Conservation (phyloP, 768 basidiomycete genomes). For the Trametes sanguinea region DNA sequence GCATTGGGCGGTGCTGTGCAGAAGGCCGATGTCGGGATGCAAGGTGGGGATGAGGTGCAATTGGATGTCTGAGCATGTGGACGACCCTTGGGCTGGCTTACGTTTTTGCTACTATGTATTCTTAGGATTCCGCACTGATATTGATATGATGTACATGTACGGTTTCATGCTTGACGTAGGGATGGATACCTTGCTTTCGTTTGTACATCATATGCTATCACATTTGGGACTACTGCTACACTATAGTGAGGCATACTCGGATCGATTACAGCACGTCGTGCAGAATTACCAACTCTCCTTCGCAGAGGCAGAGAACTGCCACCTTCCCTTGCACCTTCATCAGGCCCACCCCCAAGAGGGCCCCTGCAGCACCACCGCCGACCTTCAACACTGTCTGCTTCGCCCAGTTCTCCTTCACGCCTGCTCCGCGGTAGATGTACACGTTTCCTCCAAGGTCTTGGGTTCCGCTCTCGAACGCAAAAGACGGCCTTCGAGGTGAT, state of each 20-base stretch:
- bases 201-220: background rate
- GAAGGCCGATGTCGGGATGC: background rate
- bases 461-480: slow-evolving; percentile 84
- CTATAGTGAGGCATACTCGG: background rate
- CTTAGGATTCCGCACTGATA: no score
- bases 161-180: no score
- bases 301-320: slow-evolving; percentile 71
- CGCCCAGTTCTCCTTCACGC: slow-evolving; percentile 57
- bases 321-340: slow-evolving; percentile 36
- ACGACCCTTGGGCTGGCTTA: no score
- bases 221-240: background rate
- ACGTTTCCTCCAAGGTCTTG: slow-evolving; percentile 74
- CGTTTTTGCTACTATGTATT: no score
- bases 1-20: background rate
- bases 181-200: no score
- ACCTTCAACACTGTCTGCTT: slow-evolving; percentile 83
- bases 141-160: no score
- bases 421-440: slow-evolving; percentile 75
- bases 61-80: no score
- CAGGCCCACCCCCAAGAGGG: slow-evolving; percentile 74
- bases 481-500: slow-evolving; percentile 55
- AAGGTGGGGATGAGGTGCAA: no score
- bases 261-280: slow-evolving; percentile 36
- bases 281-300: slow-evolving; percentile 71
- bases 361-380: slow-evolving; percentile 67